Base-by-base conservation (phyloP, 2,329 filamentous ascomycete genomes). In the Fusarium buharicum region DNA sequence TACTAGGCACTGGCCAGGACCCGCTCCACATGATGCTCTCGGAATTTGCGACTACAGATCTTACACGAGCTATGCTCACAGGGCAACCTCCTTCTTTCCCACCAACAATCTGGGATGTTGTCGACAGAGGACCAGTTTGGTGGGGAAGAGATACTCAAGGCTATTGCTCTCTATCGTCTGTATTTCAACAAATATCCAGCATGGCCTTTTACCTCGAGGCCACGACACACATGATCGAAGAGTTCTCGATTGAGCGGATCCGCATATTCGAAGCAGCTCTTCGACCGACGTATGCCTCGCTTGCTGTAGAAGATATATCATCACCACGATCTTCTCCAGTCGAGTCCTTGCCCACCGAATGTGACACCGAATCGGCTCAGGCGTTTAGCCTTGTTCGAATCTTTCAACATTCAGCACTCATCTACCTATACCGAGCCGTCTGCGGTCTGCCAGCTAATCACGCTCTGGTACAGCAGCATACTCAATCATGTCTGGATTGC, bases 401-500 rank as follows among this genome's bases (percentile, higher is more conserved):
- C 2, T 81, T 80, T 41, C 76, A 77, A 14, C 76, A 78, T 27
- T 69, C 76, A 0, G 78, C 76, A 0, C 73, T 78, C 6, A 76
- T 81, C 7, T 80, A 78, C 51, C 67, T 80, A 2, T 81, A 80
- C 48, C 70, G 78, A 31, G 77, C 77, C 16, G 67, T 81, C 4
- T 79, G 77, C 48, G 73, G 75, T 1, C 66, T 80, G 4, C 72
- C 76, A 3, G 70, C 74, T 2, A 68, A 68, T 3, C 77, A 81
- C 52, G 70, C 68, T 3, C 67, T 79, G 0, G 78, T 80, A 0
- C 78, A 81, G 18, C 72, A 78, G 31, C 69, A 76, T 22, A 74
- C 78, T 0, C 67, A 72, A 6, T 70, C 72, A 1, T 77, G 74
- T 11, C 71, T 79, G 5, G 72, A 74, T 9, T 72, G 75, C 11